phyloP scores from a whole-genome alignment of 345 rosid species.

The Syzygium aromaticum region DNA sequence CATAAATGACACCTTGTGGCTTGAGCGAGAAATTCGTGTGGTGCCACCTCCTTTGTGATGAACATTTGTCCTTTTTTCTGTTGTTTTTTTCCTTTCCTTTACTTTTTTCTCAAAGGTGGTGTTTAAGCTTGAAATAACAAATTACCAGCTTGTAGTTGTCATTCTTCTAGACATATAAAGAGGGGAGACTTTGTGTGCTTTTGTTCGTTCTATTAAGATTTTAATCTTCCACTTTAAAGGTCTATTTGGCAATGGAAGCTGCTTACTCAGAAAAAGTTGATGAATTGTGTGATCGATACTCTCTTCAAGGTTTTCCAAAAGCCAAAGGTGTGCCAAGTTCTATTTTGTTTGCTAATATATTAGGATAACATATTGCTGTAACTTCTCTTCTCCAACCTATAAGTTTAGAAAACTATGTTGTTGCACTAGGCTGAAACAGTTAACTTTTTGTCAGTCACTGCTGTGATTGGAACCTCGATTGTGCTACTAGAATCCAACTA shows the following conservation, averaged over 20 bases:
- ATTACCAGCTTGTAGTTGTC: neutral
- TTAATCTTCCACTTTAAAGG: constrained; percentile 27
- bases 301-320: constrained; percentile 66
- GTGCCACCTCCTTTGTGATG: neutral
- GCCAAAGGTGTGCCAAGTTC: constrained; percentile 24
- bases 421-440: neutral
- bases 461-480: neutral
- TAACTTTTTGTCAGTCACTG: neutral
- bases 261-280: constrained; percentile 90
- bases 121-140: neutral
- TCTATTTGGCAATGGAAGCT: constrained; percentile 97
- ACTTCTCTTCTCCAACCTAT: neutral
- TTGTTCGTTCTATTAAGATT: neutral
- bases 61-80: neutral
- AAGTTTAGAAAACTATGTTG: neutral
- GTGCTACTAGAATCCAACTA: neutral
- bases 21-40: neutral
- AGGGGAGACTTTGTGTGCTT: neutral
- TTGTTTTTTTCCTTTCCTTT: neutral
- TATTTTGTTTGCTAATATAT: neutral
- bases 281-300: constrained; percentile 70
- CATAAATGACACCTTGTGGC: neutral
- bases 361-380: neutral
- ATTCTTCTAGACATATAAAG: neutral
- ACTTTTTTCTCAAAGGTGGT: neutral